Evolutionary conservation across 2,329 filamentous ascomycete species (phyloP).

Genomic region (Alternaria tenuissima): DNA sequence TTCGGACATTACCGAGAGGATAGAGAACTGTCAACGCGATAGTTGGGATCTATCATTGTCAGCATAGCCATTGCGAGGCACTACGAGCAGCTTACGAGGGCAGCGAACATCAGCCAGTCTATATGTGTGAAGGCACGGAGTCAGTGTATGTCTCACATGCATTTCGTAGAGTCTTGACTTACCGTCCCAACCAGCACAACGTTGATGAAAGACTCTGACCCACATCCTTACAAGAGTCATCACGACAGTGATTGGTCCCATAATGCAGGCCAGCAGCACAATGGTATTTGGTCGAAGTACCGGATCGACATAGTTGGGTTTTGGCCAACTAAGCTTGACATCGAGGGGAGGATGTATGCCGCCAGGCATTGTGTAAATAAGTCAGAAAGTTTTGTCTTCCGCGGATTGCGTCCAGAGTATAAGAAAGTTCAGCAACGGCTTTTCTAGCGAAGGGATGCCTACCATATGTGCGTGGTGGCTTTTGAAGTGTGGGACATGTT

Average conservation of each 20-base stretch:
- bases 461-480: conserved; percentile 28
- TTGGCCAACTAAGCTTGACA: conserved; percentile 36
- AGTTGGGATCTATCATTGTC: conserved; percentile 24
- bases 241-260: conserved; percentile 32
- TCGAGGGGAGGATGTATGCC: conserved; percentile 39
- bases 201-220: conserved; percentile 39
- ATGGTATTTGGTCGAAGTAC: conserved; percentile 29
- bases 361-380: conserved; percentile 36
- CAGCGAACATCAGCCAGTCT: conserved; percentile 42
- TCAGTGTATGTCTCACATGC: background rate
- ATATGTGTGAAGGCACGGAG: background rate
- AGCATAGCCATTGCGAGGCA: conserved; percentile 4
- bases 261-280: conserved; percentile 28
- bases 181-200: conserved; percentile 33
- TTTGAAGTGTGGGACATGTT: conserved; percentile 5
- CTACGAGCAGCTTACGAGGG: conserved; percentile 26
- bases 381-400: background rate
- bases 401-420: background rate
- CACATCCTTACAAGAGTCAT: conserved; percentile 40
- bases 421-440: conserved; percentile 1
- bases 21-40: conserved; percentile 32
- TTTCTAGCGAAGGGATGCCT: conserved; percentile 25
- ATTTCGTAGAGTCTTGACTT: background rate
- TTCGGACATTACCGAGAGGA: conserved; percentile 23
- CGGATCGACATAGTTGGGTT: conserved; percentile 35